phyloP scores from a whole-genome alignment of 225 moss, liverwort and hornwort species.

The Thuidium tamariscinum region DNA sequence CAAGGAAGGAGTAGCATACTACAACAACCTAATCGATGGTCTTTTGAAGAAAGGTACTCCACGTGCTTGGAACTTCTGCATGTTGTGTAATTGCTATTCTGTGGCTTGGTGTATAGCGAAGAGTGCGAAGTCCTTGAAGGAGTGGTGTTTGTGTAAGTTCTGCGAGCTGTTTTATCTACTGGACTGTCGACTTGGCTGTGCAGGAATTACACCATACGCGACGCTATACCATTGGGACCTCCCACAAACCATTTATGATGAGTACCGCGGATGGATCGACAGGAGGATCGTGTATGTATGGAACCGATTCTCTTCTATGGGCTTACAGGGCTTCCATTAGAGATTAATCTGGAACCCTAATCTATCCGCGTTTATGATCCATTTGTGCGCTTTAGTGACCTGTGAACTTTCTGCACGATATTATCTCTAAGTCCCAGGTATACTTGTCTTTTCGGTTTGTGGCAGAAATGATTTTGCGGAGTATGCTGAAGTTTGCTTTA shows the following conservation, averaged over 20 bases:
- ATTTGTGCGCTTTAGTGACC: neutral
- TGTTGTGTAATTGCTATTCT: neutral
- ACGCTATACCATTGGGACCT: slow-evolving; percentile 98
- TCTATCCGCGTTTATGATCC: neutral
- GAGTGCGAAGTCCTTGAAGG: neutral
- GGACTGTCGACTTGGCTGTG: neutral
- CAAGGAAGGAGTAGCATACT: slow-evolving; percentile 69
- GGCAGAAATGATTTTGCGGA: slow-evolving; percentile 52
- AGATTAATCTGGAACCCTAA: neutral
- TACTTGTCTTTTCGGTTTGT: neutral
- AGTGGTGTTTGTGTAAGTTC: neutral
- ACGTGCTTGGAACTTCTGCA: neutral
- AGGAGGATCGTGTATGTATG: slow-evolving; percentile 59
- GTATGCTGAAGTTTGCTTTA: slow-evolving; percentile 74
- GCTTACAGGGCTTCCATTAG: neutral
- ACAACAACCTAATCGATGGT: slow-evolving; percentile 66
- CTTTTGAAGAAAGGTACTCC: slow-evolving; percentile 60
- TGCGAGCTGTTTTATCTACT: neutral
- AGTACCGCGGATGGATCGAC: slow-evolving; percentile 54
- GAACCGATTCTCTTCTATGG: neutral
- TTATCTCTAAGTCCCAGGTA: neutral
- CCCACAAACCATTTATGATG: slow-evolving; percentile 54
- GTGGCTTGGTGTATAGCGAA: neutral
- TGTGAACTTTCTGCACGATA: neutral
- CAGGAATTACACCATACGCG: slow-evolving; percentile 66